Base-by-base conservation (phyloP, 176 grass and related monocot genomes). In the Musa troglodytarum region DNA sequence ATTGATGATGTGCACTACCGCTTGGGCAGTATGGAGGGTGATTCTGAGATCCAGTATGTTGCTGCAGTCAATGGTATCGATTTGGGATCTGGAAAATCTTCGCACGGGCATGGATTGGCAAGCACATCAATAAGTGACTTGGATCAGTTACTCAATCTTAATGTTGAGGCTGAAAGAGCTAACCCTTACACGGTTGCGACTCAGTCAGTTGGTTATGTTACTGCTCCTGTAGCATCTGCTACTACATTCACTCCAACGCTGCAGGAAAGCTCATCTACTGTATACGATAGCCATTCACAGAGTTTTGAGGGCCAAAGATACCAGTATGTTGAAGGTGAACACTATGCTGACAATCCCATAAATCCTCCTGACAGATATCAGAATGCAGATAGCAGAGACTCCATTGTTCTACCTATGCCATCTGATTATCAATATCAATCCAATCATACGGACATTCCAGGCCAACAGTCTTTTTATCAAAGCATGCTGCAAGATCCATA, bases 11-110 rank as follows among this genome's bases (percentile, higher is more conserved):
- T 67, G 58, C 83, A 81, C 73, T 87, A 87, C 59, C 92, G 81
- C 78, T 55, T 97, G 34, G 91, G 96, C 10, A 91, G 88, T 76
- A 89, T 86, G 78, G 96, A 99, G 74, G 89, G 85, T 75, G 91
- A 86, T 74, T 99, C 96, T 49, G 96, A 90, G 77, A 73, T 88
- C 49, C 96, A 99, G 68, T 99, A 89, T 84, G 82, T 99, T 86
- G 88, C 81, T 81, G 96, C 96, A 65, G 68, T 99, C 52, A 99
- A 99, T 23, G 91, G 88, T 12, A 84, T 99, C 52, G 88, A 92
- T 77, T 85, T 79, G 5, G 83, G 83, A 66, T 49, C 85, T 64
- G 69, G 49, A 26, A 95, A 89, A 63, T 52, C 80, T 54, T 87
- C 78, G 12, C 84, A 87, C 58, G 91, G 86, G 11, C 84, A 83